Evolutionary conservation across 2,329 filamentous ascomycete species (phyloP).

Genomic region (Epichloe hybrida): DNA sequence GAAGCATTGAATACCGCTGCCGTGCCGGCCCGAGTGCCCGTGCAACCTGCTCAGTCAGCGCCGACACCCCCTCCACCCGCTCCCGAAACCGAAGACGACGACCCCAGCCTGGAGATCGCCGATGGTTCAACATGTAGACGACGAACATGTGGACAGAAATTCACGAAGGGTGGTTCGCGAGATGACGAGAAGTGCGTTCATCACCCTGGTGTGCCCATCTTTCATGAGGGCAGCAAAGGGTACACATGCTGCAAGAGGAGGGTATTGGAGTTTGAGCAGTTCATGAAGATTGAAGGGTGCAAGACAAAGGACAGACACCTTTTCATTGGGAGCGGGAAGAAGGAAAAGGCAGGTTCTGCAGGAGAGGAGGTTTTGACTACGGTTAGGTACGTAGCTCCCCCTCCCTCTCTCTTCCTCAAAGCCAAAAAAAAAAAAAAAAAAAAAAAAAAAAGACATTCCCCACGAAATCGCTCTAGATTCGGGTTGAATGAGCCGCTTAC

Average conservation of each 20-base stretch:
- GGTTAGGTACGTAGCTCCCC: constrained; percentile 46
- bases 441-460: neutral
- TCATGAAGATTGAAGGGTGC: constrained; percentile 91
- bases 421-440: no score
- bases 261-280: constrained; percentile 94
- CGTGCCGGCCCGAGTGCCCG: constrained; percentile 26
- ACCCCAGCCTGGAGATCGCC: constrained; percentile 59
- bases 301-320: constrained; percentile 68
- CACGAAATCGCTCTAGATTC: neutral
- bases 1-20: constrained; percentile 35
- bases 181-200: constrained; percentile 69
- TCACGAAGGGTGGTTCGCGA: constrained; percentile 45
- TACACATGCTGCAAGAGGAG: constrained; percentile 94
- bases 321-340: constrained; percentile 67
- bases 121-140: constrained; percentile 66
- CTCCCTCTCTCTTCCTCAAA: neutral
- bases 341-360: constrained; percentile 32
- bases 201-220: constrained; percentile 82
- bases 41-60: constrained; percentile 31
- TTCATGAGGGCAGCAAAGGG: constrained; percentile 96
- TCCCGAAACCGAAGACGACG: constrained; percentile 78
- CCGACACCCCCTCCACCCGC: constrained; percentile 43
- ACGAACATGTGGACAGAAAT: constrained; percentile 56
- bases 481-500: neutral
- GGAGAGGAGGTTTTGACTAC: constrained; percentile 66